Evolutionary conservation across 169 alveolate genomes (phyloP), one percentile per base, ranked within the genome.

Genomic region (Plasmodium inui): DNA sequence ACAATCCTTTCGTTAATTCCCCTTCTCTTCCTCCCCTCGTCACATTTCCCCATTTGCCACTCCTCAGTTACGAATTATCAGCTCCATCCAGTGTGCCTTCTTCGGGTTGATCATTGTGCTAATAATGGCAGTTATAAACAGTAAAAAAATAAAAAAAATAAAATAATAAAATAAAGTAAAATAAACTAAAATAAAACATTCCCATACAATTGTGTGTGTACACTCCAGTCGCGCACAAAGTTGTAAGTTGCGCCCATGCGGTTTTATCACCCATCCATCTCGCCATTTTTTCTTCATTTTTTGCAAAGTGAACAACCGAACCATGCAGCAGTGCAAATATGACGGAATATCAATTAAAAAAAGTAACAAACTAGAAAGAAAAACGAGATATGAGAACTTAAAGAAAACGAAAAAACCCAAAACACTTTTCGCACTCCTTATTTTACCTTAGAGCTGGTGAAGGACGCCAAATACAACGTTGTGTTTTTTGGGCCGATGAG

Each of bases 401-500:
- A 82, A 50, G 22, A 28, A 50, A 81, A 44, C 7, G 10, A 53
- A 22, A 81, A 10, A 81, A 81, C 9, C 37, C 6, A 81, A 5
- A 41, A 34, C 57, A 50, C 7, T 67, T 46, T 83, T 83, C 32
- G 39, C 55, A n/a, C 50, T 80, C 4, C 70, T 17, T 81, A 3
- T 44, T 53, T 53, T 50, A 53, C 71, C 34, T 85, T 32, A 88
- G 94, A 88, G 39, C 53, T 88, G 50, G 82, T 88, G 34, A 79
- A 88, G 17, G 94, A 79, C 41, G 72, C 44, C 26, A 61, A 80
- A 61, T 88, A 88, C 74, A 88, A 79, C 50, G 82, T 88, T 80
- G 94, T 88, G 30, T 88, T 88, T 44, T 88, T 88, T 39, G 94
- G 94, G 9, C 89, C 89, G 17, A 88, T 57, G 74, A 88, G 90